Percentiles rank a stretch among this genome's conserved stretches.
Evolutionary conservation across 2,329 filamentous ascomycete genomes (phyloP).

Genomic region (Botrytis porri): DNA sequence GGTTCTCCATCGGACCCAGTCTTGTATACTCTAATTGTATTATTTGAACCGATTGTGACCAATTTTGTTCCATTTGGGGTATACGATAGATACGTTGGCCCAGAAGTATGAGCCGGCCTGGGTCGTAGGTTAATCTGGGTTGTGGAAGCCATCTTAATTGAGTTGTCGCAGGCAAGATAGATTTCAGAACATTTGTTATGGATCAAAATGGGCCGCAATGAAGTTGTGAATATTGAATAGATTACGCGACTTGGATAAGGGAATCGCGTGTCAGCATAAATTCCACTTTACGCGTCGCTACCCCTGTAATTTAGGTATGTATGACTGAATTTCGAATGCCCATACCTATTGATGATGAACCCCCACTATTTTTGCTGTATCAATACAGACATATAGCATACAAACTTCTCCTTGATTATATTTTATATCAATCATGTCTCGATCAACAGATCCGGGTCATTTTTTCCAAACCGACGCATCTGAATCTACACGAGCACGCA

Average conservation of each 20-base stretch:
- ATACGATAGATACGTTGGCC: slow-evolving; percentile 83
- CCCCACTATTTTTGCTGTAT: slow-evolving; percentile 22
- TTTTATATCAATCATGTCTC: slow-evolving; percentile 50
- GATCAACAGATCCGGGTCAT: slow-evolving; percentile 69
- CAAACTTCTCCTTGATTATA: neutral
- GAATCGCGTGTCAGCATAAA: slow-evolving; percentile 18
- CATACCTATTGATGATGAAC: neutral
- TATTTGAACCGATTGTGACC: slow-evolving; percentile 90
- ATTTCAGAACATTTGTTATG: neutral
- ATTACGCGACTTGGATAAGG: slow-evolving; percentile 25
- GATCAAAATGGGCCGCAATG: slow-evolving; percentile 8
- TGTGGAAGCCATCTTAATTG: slow-evolving; percentile 36
- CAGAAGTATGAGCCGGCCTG: slow-evolving; percentile 75
- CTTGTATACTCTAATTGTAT: slow-evolving; percentile 87
- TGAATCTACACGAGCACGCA: slow-evolving; percentile 48
- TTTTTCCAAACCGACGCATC: slow-evolving; percentile 81
- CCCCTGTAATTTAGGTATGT: slow-evolving; percentile 13
- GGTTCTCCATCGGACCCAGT: slow-evolving; percentile 92
- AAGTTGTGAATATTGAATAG: slow-evolving; percentile 20
- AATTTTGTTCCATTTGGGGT: slow-evolving; percentile 84
- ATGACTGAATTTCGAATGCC: neutral
- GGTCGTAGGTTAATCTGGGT: slow-evolving; percentile 52
- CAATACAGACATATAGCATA: neutral
- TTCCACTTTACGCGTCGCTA: slow-evolving; percentile 28
- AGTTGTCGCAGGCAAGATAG: slow-evolving; percentile 20